phyloP scores from a whole-genome alignment of 495 filamentous ascomycete species.

The Talaromyces liani region DNA sequence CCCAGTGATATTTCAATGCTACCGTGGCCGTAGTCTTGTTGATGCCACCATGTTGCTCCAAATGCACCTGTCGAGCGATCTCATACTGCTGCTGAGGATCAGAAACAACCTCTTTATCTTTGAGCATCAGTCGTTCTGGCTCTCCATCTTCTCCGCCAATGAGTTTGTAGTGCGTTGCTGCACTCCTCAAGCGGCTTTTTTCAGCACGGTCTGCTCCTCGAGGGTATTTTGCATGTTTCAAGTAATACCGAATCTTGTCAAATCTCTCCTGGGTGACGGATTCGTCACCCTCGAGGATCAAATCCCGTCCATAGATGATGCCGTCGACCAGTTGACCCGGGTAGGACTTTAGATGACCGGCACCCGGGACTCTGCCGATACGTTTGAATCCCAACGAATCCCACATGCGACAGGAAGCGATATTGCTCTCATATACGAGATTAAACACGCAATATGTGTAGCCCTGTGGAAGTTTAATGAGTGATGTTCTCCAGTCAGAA shows the following conservation, averaged over 20 bases:
- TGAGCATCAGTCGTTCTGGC: conserved; percentile 82
- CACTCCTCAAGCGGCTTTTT: conserved; percentile 86
- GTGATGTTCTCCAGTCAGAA: background rate
- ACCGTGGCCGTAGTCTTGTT: conserved; percentile 97
- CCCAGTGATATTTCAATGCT: conserved; percentile 93
- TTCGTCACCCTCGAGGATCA: conserved; percentile 71
- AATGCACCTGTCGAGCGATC: conserved; percentile 70
- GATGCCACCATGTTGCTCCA: conserved; percentile 80
- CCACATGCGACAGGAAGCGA: conserved; percentile 92
- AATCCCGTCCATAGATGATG: conserved; percentile 91
- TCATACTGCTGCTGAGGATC: conserved; percentile 90
- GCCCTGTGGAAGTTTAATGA: conserved; percentile 39
- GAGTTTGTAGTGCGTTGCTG: conserved; percentile 93
- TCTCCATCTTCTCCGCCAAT: conserved; percentile 36
- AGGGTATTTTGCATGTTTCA: conserved; percentile 91
- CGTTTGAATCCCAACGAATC: conserved; percentile 97
- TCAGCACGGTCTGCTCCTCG: conserved; percentile 89
- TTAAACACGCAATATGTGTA: conserved; percentile 98
- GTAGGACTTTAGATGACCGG: conserved; percentile 74
- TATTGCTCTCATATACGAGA: conserved; percentile 95
- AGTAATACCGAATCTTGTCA: conserved; percentile 96
- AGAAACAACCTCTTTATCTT: conserved; percentile 94
- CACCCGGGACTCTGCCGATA: conserved; percentile 84
- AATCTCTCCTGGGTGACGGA: conserved; percentile 94
- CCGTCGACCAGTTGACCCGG: conserved; percentile 82